Evolutionary conservation across 2,329 filamentous ascomycete species (phyloP).

Genomic region (Drechslerella coelobrocha): DNA sequence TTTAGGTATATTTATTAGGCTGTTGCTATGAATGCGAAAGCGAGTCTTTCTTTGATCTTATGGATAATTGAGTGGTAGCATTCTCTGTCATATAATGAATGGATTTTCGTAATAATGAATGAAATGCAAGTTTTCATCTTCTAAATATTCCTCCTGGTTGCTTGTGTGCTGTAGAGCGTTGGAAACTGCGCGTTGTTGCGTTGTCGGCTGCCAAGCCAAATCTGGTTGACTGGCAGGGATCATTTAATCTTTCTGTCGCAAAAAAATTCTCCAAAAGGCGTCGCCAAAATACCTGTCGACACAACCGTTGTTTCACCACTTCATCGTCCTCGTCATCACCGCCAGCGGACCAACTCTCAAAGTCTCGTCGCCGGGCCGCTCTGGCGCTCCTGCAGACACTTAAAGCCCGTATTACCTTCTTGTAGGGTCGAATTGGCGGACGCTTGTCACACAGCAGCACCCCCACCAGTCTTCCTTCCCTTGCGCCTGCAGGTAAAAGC

Average conservation of each 20-base stretch:
- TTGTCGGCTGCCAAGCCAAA: constrained; percentile 23
- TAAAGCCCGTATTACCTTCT: not conserved
- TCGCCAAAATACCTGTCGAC: constrained; percentile 1
- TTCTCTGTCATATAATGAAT: too few species aligned
- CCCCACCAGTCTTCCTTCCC: not conserved
- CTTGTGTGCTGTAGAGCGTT: constrained; percentile 10
- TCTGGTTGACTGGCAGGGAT: constrained; percentile 4
- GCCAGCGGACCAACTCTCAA: not conserved
- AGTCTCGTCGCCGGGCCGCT: not conserved
- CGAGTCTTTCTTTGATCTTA: constrained; percentile 4
- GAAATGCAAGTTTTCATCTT: not conserved
- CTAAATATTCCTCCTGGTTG: too few species aligned
- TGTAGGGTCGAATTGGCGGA: not conserved
- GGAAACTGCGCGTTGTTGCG: constrained; percentile 32
- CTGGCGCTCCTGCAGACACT: not conserved
- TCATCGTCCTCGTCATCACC: not conserved
- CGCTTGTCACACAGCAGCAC: not conserved
- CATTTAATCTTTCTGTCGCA: constrained; percentile 37
- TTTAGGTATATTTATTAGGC: constrained; percentile 66
- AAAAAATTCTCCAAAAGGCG: constrained; percentile 17
- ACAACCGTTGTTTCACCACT: not conserved
- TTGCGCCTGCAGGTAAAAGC: not conserved
- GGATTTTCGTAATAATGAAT: not conserved
- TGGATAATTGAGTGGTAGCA: constrained; percentile 6
- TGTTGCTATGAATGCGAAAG: constrained; percentile 3